Evolutionary conservation across 768 basidiomycete species (phyloP), one percentile per base, ranked within the genome.

Genomic region (Fistulinella prunicolor): DNA sequence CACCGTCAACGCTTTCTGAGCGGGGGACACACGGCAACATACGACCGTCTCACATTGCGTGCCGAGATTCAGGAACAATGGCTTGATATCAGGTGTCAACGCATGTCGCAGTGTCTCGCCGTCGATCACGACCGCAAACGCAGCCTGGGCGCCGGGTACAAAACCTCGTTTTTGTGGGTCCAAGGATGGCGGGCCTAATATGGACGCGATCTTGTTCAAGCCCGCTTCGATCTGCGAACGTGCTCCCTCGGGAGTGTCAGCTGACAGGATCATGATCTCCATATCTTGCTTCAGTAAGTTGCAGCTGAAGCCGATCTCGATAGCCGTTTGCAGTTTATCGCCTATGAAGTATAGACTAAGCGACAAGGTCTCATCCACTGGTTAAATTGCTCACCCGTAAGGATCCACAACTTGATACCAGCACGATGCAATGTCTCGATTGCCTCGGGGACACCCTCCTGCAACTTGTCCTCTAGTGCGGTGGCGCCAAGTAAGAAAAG

Each of bases 41-140:
- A 99, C 94, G 16, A 99, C 95, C 2, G 95, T 95, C 61, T 95
- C 90, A 65, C 95, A 99, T 62, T 97, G 94, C 3, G 93, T 97
- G 5, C 89, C 89, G 7, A 99, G 78, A 50, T 86, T 91, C 43
- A 98, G 75, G 73, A 98, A 98, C 24, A 96, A 65, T 4, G 80
- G 75, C 68, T 95, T 96, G 56, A 97, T 70, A 14, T 83, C 77
- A 1, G 82, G 76, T 7, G 80, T 78, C 23, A 97, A 73, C 1
- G 94, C 94, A 66, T 89, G 79, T 17, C 84, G 77, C 14, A 97
- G 72, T 0, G 93, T 95, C 61, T 96, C 93, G 1, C 95, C 95
- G 62, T 98, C 95, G 50, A 98, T 96, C 53, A 98, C 95, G 13
- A 93, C 86, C 2, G 94, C 95, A 64, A 96, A 96, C 9, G 85